Evolutionary conservation across 129 eudicot genomes (phyloP), one percentile per base, ranked within the genome.

Genomic region (Gnaphalium uliginosum): DNA sequence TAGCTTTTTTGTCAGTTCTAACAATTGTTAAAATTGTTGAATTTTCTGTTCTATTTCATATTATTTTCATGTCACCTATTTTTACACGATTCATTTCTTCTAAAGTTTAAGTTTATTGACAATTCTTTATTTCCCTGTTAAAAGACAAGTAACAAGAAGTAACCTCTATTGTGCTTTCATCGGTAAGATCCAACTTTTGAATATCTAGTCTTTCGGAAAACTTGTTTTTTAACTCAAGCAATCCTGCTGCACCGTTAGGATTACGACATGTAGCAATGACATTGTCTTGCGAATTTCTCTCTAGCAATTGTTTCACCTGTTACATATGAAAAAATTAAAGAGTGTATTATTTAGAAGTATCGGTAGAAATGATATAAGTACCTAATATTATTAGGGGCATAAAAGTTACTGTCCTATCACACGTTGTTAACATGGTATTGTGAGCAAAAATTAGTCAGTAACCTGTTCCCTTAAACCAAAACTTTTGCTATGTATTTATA

Each of bases 191-290:
- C 76, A 94, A 64, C 82, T 77, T 86, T 66, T 81, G 85, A 81
- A 94, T 86, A 67, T 89, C 82, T 1, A 94, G 89, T 50, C 94
- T 89, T 11, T 89, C 87, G n/a, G 86, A 65, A 73, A 82, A 91
- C 69, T 73, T 87, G 75, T 77, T 80, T 84, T 86, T 91, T 63
- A 94, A 74, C 24, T 94, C 93, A 68, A 67, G 76, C 64, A 94
- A 89, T 70, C 90, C 98, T 8, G 81, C 76, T 68, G 98, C 83
- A n/a, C 71, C 78, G 66, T 50, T 61, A 65, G 97, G 98, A 81
- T 85, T 86, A 23, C 98, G 96, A 48, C 98, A 94, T 35, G 98
- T 87, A 56, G 96, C 99, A 27, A 94, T 76, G 14, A 94, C 97
- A 57, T 84, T 87, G 59, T 93, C 96, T 51, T 81, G 81, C 17